Evolutionary conservation across 768 basidiomycete genomes (phyloP).

Genomic region (Exidia glandulosa): DNA sequence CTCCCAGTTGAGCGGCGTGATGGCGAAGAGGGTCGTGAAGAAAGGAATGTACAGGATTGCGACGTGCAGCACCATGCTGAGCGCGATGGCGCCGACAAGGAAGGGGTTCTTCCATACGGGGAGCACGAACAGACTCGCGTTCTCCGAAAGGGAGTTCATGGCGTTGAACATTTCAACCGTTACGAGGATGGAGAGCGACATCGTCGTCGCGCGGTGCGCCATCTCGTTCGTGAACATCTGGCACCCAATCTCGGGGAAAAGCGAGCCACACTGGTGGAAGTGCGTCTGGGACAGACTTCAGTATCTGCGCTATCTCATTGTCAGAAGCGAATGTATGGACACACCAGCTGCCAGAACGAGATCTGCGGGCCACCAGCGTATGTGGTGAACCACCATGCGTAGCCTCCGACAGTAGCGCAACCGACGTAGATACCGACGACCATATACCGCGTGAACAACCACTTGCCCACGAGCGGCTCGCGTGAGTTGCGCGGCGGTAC

Average conservation of each 20-base stretch:
- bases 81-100: constrained; percentile 75
- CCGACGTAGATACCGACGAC: constrained; percentile 92
- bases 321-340: constrained; percentile 20
- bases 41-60: constrained; percentile 95
- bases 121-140: constrained; percentile 79
- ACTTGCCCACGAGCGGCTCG: constrained; percentile 83
- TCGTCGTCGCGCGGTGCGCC: constrained; percentile 83
- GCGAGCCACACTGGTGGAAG: constrained; percentile 80
- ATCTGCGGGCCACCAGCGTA: constrained; percentile 89
- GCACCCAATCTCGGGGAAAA: constrained; percentile 88
- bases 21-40: constrained; percentile 88
- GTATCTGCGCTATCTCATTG: background rate
- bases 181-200: constrained; percentile 93
- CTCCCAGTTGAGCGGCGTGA: constrained; percentile 83
- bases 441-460: constrained; percentile 95
- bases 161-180: constrained; percentile 97
- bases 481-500: constrained; percentile 82
- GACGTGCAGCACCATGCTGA: constrained; percentile 90
- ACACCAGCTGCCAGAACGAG: constrained; percentile 80
- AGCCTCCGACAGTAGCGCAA: constrained; percentile 89
- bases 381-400: constrained; percentile 98
- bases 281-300: constrained; percentile 70
- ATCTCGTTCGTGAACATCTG: constrained; percentile 88
- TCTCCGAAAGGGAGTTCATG: constrained; percentile 96
- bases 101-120: constrained; percentile 94